Base-by-base conservation (phyloP, 495 filamentous ascomycete genomes). In the Viridothelium virens region DNA sequence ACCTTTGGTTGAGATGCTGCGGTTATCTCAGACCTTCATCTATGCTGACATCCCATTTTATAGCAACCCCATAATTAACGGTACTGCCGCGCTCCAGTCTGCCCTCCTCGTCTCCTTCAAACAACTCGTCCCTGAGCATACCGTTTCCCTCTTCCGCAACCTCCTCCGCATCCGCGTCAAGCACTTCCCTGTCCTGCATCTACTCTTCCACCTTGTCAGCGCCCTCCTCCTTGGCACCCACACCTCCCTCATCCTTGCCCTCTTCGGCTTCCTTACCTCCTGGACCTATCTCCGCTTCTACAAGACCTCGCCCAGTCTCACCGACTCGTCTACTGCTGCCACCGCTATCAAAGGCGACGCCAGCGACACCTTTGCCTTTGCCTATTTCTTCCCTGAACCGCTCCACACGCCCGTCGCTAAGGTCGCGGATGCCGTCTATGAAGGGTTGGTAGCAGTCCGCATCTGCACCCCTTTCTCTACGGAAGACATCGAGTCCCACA, bases 261-360 rank as follows among this genome's bases (percentile, higher is more conserved):
- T 89, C 82, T 83, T 87, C 67, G 94, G 91, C 65, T 89, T 97
- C 75, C 74, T 96, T 65, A 85, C 87, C 11, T 90, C 89, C 77
- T 98, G 95, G 95, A 92, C 87, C 47, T 98, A 97, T 75, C 87
- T 98, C 6, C 90, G 94, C 47, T 98, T 97, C 82, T 96, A 90
- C 79, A 81, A 78, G 64, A 79, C 83, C 84, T 59, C 53, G 18
- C 53, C 53, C 5, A 56, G 65, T 10, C 47, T 72, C 37, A 86
- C 74, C 80, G 87, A 68, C 80, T 86, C 72, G 80, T 85, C 67
- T 80, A 85, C 74, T 1, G 83, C 83, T 2, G 80, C 82, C 12
- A 78, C 80, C 2, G 79, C 79, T 2, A 80, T 91, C 64, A 82
- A 87, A 69, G 94, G 94, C 62, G 94, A 98, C 72, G 91, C 95